A percentile compares a stretch with the other conserved stretches of the same genome.
Conservation (phyloP, 2,329 filamentous ascomycete species). For the Claviceps sp. region DNA sequence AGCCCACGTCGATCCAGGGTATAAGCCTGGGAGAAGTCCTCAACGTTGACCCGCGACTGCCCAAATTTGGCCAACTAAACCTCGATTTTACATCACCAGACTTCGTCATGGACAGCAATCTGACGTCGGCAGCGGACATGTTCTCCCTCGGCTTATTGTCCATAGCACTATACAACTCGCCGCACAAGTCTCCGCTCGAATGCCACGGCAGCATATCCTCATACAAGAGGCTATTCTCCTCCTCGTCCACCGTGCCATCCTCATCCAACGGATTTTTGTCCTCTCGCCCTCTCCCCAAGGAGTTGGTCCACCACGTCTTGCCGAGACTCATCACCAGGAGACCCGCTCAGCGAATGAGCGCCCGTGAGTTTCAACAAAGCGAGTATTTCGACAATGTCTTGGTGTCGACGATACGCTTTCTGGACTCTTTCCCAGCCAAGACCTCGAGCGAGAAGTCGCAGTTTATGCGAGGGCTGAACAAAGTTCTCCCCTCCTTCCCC, state of each 20-base stretch:
- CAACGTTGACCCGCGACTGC: slow-evolving; percentile 73
- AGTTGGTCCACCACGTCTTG: slow-evolving; percentile 62
- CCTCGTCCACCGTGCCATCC: slow-evolving; percentile 65
- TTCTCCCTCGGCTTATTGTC: slow-evolving; percentile 87
- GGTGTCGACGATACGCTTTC: slow-evolving; percentile 88
- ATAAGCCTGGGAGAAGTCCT: slow-evolving; percentile 74
- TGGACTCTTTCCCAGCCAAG: slow-evolving; percentile 84
- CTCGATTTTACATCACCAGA: slow-evolving; percentile 92
- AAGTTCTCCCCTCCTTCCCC: slow-evolving; percentile 83
- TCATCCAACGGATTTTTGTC: slow-evolving; percentile 74
- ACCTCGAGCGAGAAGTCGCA: slow-evolving; percentile 80
- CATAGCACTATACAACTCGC: slow-evolving; percentile 85
- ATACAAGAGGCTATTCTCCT: slow-evolving; percentile 74
- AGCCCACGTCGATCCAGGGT: slow-evolving; percentile 61
- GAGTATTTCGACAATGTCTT: slow-evolving; percentile 95
- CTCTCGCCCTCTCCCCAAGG: slow-evolving; percentile 64
- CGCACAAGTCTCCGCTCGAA: slow-evolving; percentile 76
- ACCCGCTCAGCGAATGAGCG: slow-evolving; percentile 75
- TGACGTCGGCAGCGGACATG: slow-evolving; percentile 76
- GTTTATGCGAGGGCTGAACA: slow-evolving; percentile 78
- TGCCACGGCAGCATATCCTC: slow-evolving; percentile 66
- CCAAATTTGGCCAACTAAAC: slow-evolving; percentile 71
- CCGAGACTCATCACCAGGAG: slow-evolving; percentile 77
- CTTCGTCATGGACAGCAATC: slow-evolving; percentile 81
- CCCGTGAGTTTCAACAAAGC: slow-evolving; percentile 85